A percentile compares a stretch with the other conserved stretches of the same genome.
phyloP scores from a whole-genome alignment of 1,139 yeast genomes.

The Geotrichum aggregatum region DNA sequence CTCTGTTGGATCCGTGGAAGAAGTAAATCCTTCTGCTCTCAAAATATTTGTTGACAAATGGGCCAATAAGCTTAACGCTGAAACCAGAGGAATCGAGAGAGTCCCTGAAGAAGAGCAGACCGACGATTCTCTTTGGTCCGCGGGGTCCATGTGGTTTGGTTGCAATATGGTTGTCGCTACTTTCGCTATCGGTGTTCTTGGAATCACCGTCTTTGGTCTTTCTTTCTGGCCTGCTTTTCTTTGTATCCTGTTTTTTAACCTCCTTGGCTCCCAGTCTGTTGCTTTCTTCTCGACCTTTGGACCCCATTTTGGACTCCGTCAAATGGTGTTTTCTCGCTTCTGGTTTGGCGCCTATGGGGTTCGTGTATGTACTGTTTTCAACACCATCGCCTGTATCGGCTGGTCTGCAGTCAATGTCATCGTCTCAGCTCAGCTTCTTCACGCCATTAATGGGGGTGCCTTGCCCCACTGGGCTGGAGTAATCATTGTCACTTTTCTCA shows the following conservation, averaged over 20 bases:
- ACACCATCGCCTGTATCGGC: constrained; percentile 83
- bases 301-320: constrained; percentile 80
- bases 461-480: constrained; percentile 93
- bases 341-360: constrained; percentile 72
- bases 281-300: constrained; percentile 84
- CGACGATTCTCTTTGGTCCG: constrained; percentile 58
- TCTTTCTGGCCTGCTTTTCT: constrained; percentile 65
- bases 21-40: too few relatives aligned
- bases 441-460: constrained; percentile 60
- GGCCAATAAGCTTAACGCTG: constrained; percentile 35
- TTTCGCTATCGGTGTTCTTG: constrained; percentile 75
- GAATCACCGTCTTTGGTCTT: constrained; percentile 48
- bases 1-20: too few relatives aligned
- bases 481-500: constrained; percentile 61
- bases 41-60: too few relatives aligned
- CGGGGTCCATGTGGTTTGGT: constrained; percentile 89
- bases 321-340: constrained; percentile 76
- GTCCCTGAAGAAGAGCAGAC: constrained; percentile 65
- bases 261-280: constrained; percentile 71
- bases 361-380: constrained; percentile 72
- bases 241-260: constrained; percentile 63
- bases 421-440: constrained; percentile 80
- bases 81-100: constrained; percentile 65
- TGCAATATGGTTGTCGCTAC: constrained; percentile 89
- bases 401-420: constrained; percentile 95